Conservation (phyloP, 2,329 filamentous ascomycete genomes). For the Aspergillus hortae region DNA sequence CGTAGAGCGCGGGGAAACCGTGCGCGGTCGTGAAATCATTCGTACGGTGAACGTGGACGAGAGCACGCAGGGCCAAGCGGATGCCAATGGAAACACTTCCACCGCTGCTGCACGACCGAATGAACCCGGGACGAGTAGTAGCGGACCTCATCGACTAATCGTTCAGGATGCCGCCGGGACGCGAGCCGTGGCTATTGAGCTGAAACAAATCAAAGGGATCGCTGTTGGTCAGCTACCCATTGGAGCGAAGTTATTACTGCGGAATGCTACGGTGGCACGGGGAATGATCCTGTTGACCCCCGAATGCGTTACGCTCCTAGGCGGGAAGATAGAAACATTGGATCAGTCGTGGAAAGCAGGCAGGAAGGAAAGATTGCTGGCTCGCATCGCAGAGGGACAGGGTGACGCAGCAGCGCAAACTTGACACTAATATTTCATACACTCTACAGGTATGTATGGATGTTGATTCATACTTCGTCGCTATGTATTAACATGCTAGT, state of each 20-base stretch:
- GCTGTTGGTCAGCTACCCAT: slow-evolving; percentile 61
- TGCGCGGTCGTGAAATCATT: slow-evolving; percentile 75
- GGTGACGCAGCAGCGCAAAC: slow-evolving; percentile 1
- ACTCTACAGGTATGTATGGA: neutral
- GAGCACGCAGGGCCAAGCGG: slow-evolving; percentile 35
- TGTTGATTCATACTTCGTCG: neutral
- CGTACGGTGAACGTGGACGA: slow-evolving; percentile 60
- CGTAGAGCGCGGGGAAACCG: slow-evolving; percentile 48
- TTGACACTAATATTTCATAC: neutral
- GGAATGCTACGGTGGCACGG: slow-evolving; percentile 61
- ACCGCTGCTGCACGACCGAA: slow-evolving; percentile 9
- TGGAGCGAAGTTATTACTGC: slow-evolving; percentile 77
- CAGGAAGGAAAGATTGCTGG: slow-evolving; percentile 66
- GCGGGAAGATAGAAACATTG: slow-evolving; percentile 79
- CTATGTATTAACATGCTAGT: neutral
- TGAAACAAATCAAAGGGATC: slow-evolving; percentile 63
- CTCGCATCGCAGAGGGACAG: slow-evolving; percentile 47
- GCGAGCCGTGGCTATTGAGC: slow-evolving; percentile 69
- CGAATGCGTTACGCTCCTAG: slow-evolving; percentile 65
- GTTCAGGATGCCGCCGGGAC: slow-evolving; percentile 74
- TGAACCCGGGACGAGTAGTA: slow-evolving; percentile 15
- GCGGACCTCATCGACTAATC: slow-evolving; percentile 71
- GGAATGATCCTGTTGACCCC: slow-evolving; percentile 78
- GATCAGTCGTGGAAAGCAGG: slow-evolving; percentile 74
- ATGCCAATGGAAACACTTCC: slow-evolving; percentile 11